Evolutionary conservation across 179 eudicot species (phyloP), one percentile per base, ranked within the genome.

Genomic region (Amaranthus tricolor): DNA sequence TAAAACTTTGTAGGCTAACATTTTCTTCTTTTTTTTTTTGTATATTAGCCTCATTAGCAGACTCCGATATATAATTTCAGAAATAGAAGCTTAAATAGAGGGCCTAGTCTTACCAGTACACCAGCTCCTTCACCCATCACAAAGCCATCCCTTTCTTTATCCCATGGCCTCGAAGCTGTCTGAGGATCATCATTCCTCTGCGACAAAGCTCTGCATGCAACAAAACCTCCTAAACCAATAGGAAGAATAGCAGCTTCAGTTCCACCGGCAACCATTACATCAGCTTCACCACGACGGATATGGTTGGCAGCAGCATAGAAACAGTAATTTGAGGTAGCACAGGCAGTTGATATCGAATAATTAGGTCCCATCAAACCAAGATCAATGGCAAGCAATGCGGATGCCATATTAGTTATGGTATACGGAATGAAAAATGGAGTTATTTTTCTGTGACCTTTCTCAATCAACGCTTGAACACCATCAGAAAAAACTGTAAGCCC

Each of bases 111-210:
- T 84, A 92, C 97, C 91, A 92, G 73, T 52, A 92, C 90, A 68
- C 97, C 97, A 76, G 92, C 83, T 57, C 97, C 97, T 90, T 92
- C 97, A 52, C 97, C 96, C 93, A 92, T 87, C 49, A 92, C 97
- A 75, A 92, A 90, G 71, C 97, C 97, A 79, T 92, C 97, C 74
- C 97, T 84, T 16, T 83, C 89, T 77, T 84, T 86, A 85, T 92
- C 97, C 97, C 97, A 92, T 31, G 97, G 97, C 80, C 97, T 85
- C 50, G 97, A 92, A 72, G 97, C 97, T 65, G 88, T 91, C 72
- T 85, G 80, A 20, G 97, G 97, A 52, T 91, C 96, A 78, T 90
- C 92, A 62, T 92, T 92, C 81, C 97, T 89, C 79, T 90, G 96
- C 45, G 96, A 90, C 77, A 92, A 79, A 68, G 97, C 96, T 76